These are phyloP conservation scores for Calonectria hawksworthii DNA, from an alignment of 2,329 filamentous ascomycete species.

Conservation along the genomic window DNA sequence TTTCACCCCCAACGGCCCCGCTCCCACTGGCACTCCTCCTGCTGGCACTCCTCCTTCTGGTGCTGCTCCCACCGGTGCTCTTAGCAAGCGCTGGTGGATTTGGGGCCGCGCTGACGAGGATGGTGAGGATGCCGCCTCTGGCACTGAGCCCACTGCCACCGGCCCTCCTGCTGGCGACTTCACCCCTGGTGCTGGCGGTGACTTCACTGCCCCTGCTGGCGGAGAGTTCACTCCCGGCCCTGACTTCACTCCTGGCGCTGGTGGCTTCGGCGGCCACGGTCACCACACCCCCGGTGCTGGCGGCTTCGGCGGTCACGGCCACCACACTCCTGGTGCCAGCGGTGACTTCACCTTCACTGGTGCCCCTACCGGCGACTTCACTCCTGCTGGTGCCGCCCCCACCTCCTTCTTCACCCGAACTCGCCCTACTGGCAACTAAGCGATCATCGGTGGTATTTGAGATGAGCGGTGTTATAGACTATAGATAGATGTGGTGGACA, in stretches of 20 bases:
- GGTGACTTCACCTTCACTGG: constrained; percentile 2
- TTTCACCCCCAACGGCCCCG: neutral
- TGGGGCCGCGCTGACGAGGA: neutral
- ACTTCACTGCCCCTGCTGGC: constrained; percentile 2
- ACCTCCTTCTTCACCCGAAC: constrained; percentile 30
- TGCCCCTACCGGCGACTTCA: constrained; percentile 1
- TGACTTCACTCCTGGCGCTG: constrained; percentile 15
- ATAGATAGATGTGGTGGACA: constrained; percentile 6
- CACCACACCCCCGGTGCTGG: constrained; percentile 6
- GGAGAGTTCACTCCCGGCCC: neutral
- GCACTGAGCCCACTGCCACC: neutral
- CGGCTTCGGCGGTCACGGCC: neutral
- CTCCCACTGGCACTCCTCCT: neutral
- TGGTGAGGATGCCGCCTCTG: neutral
- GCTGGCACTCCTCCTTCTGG: constrained; percentile 10
- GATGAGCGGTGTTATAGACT: constrained; percentile 4
- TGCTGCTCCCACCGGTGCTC: constrained; percentile 13
- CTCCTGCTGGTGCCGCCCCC: neutral
- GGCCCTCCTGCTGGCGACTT: constrained; percentile 10
- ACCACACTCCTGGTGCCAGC: constrained; percentile 7
- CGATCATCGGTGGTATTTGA: constrained; percentile 1
- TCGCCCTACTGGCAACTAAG: constrained; percentile 18
- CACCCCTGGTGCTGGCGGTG: neutral
- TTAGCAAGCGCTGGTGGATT: constrained; percentile 14
- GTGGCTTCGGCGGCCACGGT: constrained; percentile 12